These are phyloP conservation scores for Boletellus deceptivus DNA, from an alignment of 1,284 basidiomycete species.

Conservation along the genomic window DNA sequence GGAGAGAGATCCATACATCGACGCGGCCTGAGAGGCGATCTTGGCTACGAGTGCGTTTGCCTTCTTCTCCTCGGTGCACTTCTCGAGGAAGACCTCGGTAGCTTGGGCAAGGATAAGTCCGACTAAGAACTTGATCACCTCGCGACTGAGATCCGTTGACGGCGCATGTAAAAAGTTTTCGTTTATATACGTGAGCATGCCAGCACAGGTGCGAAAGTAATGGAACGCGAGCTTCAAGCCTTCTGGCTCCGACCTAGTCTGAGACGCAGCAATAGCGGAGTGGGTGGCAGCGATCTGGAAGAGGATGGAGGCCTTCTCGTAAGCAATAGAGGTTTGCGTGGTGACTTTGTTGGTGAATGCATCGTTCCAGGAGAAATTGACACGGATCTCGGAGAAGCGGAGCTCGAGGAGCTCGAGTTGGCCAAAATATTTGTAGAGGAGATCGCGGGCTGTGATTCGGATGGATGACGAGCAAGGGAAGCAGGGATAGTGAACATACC, in stretches of 20 bases:
- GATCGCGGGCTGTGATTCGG: conserved; percentile 69
- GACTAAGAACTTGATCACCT: conserved; percentile 92
- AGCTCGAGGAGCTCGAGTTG: conserved; percentile 97
- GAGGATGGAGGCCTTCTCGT: conserved; percentile 96
- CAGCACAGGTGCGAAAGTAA: conserved; percentile 89
- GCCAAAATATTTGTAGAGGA: conserved; percentile 99
- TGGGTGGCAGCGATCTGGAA: conserved; percentile 97
- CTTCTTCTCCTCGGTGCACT: conserved; percentile 91
- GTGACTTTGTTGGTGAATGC: conserved; percentile 94
- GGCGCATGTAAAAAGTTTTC: conserved; percentile 99
- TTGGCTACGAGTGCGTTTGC: conserved; percentile 77
- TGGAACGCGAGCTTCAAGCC: conserved; percentile 95
- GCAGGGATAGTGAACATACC: conserved; percentile 49
- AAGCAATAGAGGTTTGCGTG: conserved; percentile 95
- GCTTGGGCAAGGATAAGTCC: conserved; percentile 89
- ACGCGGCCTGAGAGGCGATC: conserved; percentile 82
- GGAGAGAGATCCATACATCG: conserved; percentile 73
- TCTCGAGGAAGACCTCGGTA: conserved; percentile 95
- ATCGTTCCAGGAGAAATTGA: conserved; percentile 95
- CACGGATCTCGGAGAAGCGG: conserved; percentile 93
- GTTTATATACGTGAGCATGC: conserved; percentile 98
- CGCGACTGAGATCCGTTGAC: conserved; percentile 92
- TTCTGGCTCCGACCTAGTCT: conserved; percentile 85
- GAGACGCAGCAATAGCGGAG: conserved; percentile 82
- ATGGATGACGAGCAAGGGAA: conserved; percentile 3